Percentiles rank a stretch among this genome's conserved stretches.
These are phyloP conservation scores for Boletus vinaceobasis DNA, from an alignment of 768 basidiomycete species.

Conservation along the genomic window DNA sequence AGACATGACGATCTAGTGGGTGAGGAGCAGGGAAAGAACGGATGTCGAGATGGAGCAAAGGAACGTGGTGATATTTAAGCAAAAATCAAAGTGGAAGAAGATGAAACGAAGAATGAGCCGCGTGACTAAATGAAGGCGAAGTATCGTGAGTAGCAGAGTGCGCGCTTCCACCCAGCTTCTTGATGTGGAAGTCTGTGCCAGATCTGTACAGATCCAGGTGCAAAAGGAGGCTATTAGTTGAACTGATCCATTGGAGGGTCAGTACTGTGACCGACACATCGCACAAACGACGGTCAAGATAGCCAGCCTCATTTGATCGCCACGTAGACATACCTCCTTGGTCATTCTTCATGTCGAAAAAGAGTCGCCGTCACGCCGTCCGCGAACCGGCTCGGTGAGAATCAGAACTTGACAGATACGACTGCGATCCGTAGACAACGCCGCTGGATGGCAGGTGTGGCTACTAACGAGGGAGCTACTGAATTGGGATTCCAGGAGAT, in stretches of 20 bases:
- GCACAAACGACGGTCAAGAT: neutral
- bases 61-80: slow-evolving; percentile 29
- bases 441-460: neutral
- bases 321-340: neutral
- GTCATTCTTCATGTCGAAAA: neutral
- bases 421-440: slow-evolving; percentile 1
- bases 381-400: slow-evolving; percentile 14
- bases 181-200: slow-evolving; percentile 20
- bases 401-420: slow-evolving; percentile 11
- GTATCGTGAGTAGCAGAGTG: slow-evolving; percentile 25
- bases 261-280: neutral
- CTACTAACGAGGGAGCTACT: slow-evolving; percentile 1
- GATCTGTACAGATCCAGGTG: slow-evolving; percentile 22
- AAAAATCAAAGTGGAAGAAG: slow-evolving; percentile 8
- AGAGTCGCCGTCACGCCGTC: slow-evolving; percentile 13
- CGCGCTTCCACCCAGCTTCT: slow-evolving; percentile 22
- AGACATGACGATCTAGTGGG: slow-evolving; percentile 19
- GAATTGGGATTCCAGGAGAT: slow-evolving; percentile 11
- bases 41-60: neutral
- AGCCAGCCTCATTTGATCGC: neutral
- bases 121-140: slow-evolving; percentile 27
- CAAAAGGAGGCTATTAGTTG: slow-evolving; percentile 7
- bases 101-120: slow-evolving; percentile 17
- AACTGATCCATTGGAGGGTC: slow-evolving; percentile 3
- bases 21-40: slow-evolving; percentile 1